Percentiles rank a stretch among this genome's conserved stretches.
Conservation (phyloP, 23 red algal species). For the Chondrus crispus region DNA sequence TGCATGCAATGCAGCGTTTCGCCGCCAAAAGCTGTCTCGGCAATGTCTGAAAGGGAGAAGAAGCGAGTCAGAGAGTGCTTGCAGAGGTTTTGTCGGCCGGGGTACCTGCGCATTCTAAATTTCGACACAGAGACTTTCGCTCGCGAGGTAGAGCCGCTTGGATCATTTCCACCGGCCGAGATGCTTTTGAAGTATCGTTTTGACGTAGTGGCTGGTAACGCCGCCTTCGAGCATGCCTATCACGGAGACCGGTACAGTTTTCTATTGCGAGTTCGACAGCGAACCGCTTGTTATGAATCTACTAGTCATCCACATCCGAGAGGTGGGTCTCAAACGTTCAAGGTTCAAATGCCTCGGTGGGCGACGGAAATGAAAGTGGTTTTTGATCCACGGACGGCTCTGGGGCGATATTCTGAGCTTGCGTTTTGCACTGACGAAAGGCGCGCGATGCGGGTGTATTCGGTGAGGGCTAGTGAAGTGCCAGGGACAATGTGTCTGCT, state of each 20-base stretch:
- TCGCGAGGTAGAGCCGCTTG: constrained; percentile 35
- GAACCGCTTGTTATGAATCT: neutral
- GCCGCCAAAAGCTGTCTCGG: neutral
- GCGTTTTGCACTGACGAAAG: neutral
- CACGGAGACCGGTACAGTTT: neutral
- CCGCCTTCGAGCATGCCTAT: neutral
- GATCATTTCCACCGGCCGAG: no score
- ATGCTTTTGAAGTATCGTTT: neutral
- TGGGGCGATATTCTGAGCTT: constrained; percentile 1
- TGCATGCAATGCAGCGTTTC: constrained; percentile 20
- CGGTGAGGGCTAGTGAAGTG: neutral
- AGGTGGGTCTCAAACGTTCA: neutral
- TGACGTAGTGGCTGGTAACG: neutral
- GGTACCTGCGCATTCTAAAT: constrained; percentile 26
- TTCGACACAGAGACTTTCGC: constrained; percentile 41
- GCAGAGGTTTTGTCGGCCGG: constrained; percentile 30
- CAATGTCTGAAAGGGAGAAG: constrained; percentile 9
- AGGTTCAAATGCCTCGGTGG: neutral
- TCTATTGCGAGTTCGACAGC: neutral
- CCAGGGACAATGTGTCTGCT: neutral
- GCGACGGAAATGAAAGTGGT: neutral
- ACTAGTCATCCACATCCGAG: neutral
- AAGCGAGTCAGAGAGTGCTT: neutral
- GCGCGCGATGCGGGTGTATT: neutral
- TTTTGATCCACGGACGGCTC: neutral